Percentiles rank a stretch among this genome's conserved stretches.
Conservation (phyloP, 2,329 filamentous ascomycete genomes). For the Claviceps humidiphila region DNA sequence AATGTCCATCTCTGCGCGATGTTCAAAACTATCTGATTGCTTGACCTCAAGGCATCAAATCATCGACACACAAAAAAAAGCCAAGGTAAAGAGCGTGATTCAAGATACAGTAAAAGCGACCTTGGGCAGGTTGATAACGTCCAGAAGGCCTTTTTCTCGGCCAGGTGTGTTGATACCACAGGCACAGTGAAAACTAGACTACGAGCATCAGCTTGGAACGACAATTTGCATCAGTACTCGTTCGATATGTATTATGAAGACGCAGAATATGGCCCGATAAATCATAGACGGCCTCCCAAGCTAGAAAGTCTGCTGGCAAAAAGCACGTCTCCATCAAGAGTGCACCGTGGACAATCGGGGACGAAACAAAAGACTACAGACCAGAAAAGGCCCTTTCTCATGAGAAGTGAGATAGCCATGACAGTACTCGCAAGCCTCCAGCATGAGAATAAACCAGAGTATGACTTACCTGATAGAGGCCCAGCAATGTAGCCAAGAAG, state of each 20-base stretch:
- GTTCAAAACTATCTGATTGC: conserved; percentile 6
- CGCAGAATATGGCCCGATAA: not conserved
- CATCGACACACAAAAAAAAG: not conserved
- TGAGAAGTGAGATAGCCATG: not conserved
- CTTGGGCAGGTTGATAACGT: not conserved
- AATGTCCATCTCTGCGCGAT: conserved; percentile 24
- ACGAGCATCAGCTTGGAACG: not conserved
- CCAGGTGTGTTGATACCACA: not conserved
- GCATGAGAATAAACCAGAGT: not conserved
- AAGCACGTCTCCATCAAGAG: not conserved
- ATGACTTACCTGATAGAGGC: not conserved
- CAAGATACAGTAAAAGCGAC: not conserved
- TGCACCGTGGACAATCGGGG: not conserved
- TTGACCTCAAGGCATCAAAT: not conserved
- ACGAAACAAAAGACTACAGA: not conserved
- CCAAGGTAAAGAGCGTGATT: not conserved
- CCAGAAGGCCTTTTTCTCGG: not conserved
- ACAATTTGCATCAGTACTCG: not conserved
- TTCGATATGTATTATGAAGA: not conserved
- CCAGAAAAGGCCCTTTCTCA: not conserved
- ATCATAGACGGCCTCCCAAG: not conserved
- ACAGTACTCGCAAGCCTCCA: not conserved
- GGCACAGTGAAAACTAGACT: not conserved
- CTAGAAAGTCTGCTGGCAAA: not conserved
- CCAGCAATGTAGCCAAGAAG: not conserved